Evolutionary conservation across 2,329 filamentous ascomycete species (phyloP).

Genomic region (Tolypocladium nubicola): DNA sequence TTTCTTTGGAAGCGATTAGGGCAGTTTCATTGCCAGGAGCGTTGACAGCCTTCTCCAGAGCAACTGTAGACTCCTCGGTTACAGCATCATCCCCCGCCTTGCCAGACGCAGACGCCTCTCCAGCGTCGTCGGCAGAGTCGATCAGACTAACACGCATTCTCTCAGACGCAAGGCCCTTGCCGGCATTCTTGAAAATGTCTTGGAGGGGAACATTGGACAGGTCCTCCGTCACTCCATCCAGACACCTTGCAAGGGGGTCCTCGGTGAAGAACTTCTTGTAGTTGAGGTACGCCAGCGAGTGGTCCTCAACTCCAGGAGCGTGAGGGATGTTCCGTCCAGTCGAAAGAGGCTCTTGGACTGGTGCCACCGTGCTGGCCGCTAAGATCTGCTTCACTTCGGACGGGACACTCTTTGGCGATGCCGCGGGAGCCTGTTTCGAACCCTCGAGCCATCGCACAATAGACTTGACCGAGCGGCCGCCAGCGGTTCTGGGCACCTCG

Average conservation of each 20-base stretch:
- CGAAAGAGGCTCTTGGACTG: neutral
- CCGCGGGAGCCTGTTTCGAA: constrained; percentile 3
- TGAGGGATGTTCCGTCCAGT: neutral
- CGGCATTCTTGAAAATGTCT: constrained; percentile 1
- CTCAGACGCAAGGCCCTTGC: neutral
- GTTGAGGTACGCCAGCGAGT: constrained; percentile 20
- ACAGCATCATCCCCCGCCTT: neutral
- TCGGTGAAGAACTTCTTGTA: constrained; percentile 21
- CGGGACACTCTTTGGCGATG: neutral
- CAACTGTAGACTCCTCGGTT: neutral
- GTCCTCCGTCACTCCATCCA: constrained; percentile 10
- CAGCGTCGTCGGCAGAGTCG: neutral
- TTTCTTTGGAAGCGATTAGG: neutral
- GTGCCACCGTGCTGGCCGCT: neutral
- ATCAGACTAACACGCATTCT: neutral
- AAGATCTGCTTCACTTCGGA: neutral
- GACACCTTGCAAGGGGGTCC: constrained; percentile 17
- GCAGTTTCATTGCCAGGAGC: neutral
- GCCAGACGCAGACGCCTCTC: neutral
- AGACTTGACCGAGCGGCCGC: constrained; percentile 16
- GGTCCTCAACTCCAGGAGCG: constrained; percentile 14
- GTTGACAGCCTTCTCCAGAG: neutral
- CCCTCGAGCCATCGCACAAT: constrained; percentile 22
- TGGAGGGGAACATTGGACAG: neutral
- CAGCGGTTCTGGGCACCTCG: neutral